These are phyloP conservation scores for Tuber brumale DNA, from an alignment of 495 filamentous ascomycete species.

Conservation along the genomic window DNA sequence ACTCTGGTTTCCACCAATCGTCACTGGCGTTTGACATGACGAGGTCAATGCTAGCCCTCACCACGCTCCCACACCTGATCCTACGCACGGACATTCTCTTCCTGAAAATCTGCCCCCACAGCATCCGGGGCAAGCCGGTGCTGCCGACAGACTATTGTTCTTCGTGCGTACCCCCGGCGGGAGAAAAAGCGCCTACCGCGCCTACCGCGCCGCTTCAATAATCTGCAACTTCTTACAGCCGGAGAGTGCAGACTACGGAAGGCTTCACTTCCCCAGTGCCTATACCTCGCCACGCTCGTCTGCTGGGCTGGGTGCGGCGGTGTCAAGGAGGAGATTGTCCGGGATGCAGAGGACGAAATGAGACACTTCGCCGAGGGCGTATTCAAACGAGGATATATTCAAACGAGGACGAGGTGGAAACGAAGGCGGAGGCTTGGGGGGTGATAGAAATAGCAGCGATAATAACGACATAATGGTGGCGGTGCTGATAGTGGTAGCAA, in stretches of 20 bases:
- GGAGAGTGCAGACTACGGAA: slow-evolving; percentile 48
- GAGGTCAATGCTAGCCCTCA: slow-evolving; percentile 43
- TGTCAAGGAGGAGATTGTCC: slow-evolving; percentile 10
- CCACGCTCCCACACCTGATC: slow-evolving; percentile 49
- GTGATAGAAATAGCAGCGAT: slow-evolving; percentile 1
- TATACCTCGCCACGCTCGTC: slow-evolving; percentile 51
- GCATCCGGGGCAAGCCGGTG: slow-evolving; percentile 50
- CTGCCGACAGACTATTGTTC: slow-evolving; percentile 47
- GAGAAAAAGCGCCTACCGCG: slow-evolving; percentile 40
- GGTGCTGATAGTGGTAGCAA: slow-evolving; percentile 34
- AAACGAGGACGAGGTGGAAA: slow-evolving; percentile 28
- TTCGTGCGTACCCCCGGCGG: slow-evolving; percentile 43
- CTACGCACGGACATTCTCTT: slow-evolving; percentile 52
- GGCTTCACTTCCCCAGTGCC: slow-evolving; percentile 54
- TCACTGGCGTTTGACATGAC: slow-evolving; percentile 43
- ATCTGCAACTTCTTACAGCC: slow-evolving; percentile 46
- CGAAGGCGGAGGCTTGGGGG: neutral
- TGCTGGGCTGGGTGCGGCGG: slow-evolving; percentile 51
- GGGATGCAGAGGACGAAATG: slow-evolving; percentile 47
- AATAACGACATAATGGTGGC: slow-evolving; percentile 34
- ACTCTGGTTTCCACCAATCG: slow-evolving; percentile 47
- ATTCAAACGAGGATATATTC: slow-evolving; percentile 39
- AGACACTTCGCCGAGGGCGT: slow-evolving; percentile 42
- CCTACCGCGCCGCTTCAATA: slow-evolving; percentile 49
- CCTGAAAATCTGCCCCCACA: slow-evolving; percentile 50